phyloP scores from a whole-genome alignment of 345 rosid species.

The Laguncularia racemosa region DNA sequence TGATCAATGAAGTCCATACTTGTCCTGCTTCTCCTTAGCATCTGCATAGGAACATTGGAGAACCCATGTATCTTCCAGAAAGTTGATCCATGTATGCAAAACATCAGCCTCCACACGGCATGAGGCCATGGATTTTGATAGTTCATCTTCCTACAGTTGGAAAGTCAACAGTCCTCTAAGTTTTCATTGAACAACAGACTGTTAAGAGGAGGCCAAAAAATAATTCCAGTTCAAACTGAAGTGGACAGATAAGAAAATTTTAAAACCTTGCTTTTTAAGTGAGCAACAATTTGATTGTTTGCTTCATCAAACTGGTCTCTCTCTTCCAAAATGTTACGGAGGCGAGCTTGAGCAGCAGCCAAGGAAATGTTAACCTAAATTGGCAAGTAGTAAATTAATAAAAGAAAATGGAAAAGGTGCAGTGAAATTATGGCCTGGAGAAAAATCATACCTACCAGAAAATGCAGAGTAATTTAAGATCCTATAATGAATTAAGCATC shows the following conservation, averaged over 20 bases:
- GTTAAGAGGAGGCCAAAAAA: slow-evolving; percentile 3
- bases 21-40: slow-evolving; percentile 63
- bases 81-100: slow-evolving; percentile 81
- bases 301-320: slow-evolving; percentile 94
- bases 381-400: slow-evolving; percentile 6
- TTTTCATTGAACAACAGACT: not conserved
- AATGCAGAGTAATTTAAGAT: no score
- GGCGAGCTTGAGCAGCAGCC: slow-evolving; percentile 86
- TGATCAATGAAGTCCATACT: slow-evolving; percentile 34
- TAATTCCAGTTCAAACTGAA: slow-evolving; percentile 1
- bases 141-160: slow-evolving; percentile 71
- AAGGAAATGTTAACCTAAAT: slow-evolving; percentile 74
- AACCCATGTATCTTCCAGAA: slow-evolving; percentile 90
- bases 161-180: not conserved
- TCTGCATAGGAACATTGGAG: slow-evolving; percentile 60
- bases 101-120: slow-evolving; percentile 74
- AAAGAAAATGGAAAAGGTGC: not conserved
- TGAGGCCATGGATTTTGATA: slow-evolving; percentile 65
- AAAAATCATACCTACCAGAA: not conserved
- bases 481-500: no score
- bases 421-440: not conserved
- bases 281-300: slow-evolving; percentile 75
- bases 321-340: slow-evolving; percentile 73
- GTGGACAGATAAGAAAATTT: slow-evolving; percentile 35
- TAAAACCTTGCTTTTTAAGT: slow-evolving; percentile 42